Evolutionary conservation across 2,329 filamentous ascomycete species (phyloP), one percentile per base, ranked within the genome.

Genomic region (Camptophora hylomeconis): DNA sequence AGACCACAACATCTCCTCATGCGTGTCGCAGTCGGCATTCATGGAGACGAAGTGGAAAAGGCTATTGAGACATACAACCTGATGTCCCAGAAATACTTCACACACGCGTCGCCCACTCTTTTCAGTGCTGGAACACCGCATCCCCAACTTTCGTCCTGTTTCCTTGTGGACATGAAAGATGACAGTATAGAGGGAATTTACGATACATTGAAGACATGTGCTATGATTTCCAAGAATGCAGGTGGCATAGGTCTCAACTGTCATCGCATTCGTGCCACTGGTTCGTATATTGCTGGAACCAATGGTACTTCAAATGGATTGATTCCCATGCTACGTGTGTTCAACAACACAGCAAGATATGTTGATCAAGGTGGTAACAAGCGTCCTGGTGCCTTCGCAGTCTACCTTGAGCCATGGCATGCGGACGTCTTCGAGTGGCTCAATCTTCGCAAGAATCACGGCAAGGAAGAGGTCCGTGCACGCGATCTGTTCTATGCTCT

Each of bases 121-220:
- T 98, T 98, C 75, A 94, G 93, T 49, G 89, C 89, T 31, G 89
- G 87, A 50, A 98, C 89, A 16, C 89, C 89, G 24, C 78, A 89
- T 50, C 77, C 84, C 24, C 89, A 98, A 61, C 68, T 98, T 46
- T 92, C 89, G 3, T 98, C 89, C 10, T 98, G 89, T 69, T 98
- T 98, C 75, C 70, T 98, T 31, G 83, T 98, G 44, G 89, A 95
- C 58, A 95, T 98, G 79, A 98, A 95, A 68, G 86, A 93, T 28
- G 89, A 98, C 63, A 94, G 86, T 59, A 98, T 98, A 51, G 89
- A 98, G 45, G 89, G 89, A 45, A 98, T 98, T 54, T 98, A 98
- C 51, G 89, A 98, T 53, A 98, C 89, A 11, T 72, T 98, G 46
- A 98, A 98, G 75, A 95, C 83, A 2, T 98, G 89, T 61, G 89